Evolutionary conservation across 1,284 basidiomycete species (phyloP), one percentile per base, ranked within the genome.

Genomic region (Phellopilus nigrolimitatus): DNA sequence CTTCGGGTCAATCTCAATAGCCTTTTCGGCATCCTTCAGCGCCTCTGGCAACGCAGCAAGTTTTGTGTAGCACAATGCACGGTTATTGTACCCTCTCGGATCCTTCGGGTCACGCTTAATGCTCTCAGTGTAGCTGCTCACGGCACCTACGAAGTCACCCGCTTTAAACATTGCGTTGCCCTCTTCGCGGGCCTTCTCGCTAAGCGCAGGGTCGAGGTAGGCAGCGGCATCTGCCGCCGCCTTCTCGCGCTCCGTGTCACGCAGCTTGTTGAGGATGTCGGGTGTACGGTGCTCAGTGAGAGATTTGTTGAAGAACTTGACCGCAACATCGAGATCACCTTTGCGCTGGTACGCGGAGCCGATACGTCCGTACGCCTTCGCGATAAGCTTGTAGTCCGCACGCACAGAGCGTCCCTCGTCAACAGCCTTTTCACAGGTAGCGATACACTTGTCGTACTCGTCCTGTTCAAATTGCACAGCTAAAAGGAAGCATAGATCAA

Each of bases 281-380:
- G 97, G 88, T 4, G 95, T 98, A 54, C 97, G 91, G 69, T 99
- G 97, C 69, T 99, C 97, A 3, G 94, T 89, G 46, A 99, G 79
- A 6, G 91, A 94, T 69, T 95, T 95, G 62, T 90, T 75, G 72
- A 80, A 95, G 74, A 80, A 93, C 68, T 91, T 93, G 77, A 95
- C 85, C 10, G 95, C 95, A 41, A 79, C 78, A 5, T 68, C 65
- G 21, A 88, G 69, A 67, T 99, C 91, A 49, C 74, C 80, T 66
- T 91, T 90, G 71, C 89, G 91, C 51, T 80, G 71, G 71, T 95
- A 93, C 0, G 95, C 82, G 6, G 83, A 82, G 9, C 95, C 97
- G 53, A 90, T 86, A 36, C 97, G 90, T 9, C 91, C 95, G 54
- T 91, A 83, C 0, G 95, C 95, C 68, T 91, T 91, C 7, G 88